A percentile compares a stretch with the other conserved stretches of the same genome.
Conservation (phyloP, 2,329 filamentous ascomycete genomes). For the Sporothrix luriei region DNA sequence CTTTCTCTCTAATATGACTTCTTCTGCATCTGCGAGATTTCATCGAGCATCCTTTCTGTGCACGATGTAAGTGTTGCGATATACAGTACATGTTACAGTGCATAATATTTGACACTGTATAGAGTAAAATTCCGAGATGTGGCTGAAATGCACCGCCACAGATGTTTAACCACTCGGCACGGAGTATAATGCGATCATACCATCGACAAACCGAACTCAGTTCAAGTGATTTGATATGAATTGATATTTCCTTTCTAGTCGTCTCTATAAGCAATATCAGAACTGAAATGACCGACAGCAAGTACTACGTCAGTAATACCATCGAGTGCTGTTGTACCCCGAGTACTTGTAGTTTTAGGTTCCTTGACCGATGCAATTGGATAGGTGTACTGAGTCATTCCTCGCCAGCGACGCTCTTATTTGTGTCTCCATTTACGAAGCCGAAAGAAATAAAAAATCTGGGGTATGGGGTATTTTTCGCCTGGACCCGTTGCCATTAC, state of each 20-base stretch:
- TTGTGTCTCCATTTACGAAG: not conserved
- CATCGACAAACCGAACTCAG: too few species aligned
- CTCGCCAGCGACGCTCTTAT: not conserved
- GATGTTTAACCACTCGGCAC: too few species aligned
- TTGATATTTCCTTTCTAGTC: not conserved
- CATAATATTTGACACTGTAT: not conserved
- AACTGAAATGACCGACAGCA: not conserved
- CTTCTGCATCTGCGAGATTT: not conserved
- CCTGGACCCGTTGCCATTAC: slow-evolving; percentile 23
- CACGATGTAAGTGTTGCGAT: not conserved
- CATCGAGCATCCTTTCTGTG: not conserved
- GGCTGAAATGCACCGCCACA: slow-evolving; percentile 25
- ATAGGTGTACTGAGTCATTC: not conserved
- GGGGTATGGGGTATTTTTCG: slow-evolving; percentile 25
- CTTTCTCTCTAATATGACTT: not conserved
- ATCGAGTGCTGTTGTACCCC: not conserved
- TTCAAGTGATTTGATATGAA: not conserved
- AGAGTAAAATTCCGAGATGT: not conserved
- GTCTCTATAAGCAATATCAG: not conserved
- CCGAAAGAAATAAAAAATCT: not conserved
- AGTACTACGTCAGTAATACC: not conserved
- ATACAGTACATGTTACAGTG: not conserved
- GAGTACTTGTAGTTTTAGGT: too few species aligned
- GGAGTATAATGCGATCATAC: too few species aligned
- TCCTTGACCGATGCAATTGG: not conserved